phyloP scores from a whole-genome alignment of 2,329 filamentous ascomycete species.

The Aureobasidium melanogenum region DNA sequence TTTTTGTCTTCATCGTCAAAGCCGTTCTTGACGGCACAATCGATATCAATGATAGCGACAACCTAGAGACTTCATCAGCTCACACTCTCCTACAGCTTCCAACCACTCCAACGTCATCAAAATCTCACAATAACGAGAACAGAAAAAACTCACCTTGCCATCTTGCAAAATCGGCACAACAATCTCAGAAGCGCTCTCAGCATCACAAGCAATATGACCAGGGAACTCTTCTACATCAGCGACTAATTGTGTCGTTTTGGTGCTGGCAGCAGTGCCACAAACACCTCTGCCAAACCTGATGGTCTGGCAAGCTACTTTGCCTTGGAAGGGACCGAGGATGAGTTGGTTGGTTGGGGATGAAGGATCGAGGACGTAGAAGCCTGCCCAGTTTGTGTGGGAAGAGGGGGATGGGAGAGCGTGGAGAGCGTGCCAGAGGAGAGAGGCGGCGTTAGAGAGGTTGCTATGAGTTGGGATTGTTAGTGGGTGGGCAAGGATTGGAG shows the following conservation, averaged over 20 bases:
- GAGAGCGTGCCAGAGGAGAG: slow-evolving; percentile 71
- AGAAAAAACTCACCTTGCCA: slow-evolving; percentile 32
- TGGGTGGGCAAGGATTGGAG: background rate
- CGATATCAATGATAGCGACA: slow-evolving; percentile 71
- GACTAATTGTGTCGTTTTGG: slow-evolving; percentile 53
- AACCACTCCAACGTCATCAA: too few relatives aligned
- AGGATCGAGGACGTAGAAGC: slow-evolving; percentile 64
- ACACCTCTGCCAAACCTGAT: slow-evolving; percentile 67
- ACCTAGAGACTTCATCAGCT: slow-evolving; percentile 30
- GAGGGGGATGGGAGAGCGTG: slow-evolving; percentile 61
- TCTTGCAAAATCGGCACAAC: slow-evolving; percentile 61
- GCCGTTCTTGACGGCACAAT: slow-evolving; percentile 58
- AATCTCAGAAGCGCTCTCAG: slow-evolving; percentile 66
- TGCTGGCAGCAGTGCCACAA: slow-evolving; percentile 61
- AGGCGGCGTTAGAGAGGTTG: slow-evolving; percentile 68
- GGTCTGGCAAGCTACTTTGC: slow-evolving; percentile 68
- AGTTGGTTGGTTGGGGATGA: slow-evolving; percentile 32
- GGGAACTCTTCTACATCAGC: slow-evolving; percentile 65
- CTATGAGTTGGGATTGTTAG: slow-evolving; percentile 32
- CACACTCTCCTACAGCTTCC: too few relatives aligned
- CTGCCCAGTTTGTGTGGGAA: slow-evolving; percentile 67
- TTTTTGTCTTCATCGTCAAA: slow-evolving; percentile 61
- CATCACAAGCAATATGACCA: slow-evolving; percentile 75
- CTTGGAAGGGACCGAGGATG: slow-evolving; percentile 72
- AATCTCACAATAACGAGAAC: too few relatives aligned